Percentiles rank a stretch among this genome's conserved stretches.
Evolutionary conservation across 1,284 basidiomycete genomes (phyloP).

Genomic region (Neotropicomus parvogracilis): DNA sequence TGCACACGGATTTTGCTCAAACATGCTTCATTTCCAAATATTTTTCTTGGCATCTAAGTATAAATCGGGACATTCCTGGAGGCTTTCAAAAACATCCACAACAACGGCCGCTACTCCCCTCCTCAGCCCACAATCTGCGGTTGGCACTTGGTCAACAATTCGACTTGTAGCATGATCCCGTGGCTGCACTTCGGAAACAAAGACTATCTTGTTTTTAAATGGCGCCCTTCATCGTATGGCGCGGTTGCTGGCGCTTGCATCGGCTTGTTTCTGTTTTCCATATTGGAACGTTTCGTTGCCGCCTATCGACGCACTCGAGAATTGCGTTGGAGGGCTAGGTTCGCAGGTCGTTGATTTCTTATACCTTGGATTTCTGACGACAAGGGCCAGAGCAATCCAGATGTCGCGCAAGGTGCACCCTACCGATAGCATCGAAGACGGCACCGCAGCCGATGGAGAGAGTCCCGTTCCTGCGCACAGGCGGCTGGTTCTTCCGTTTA

Average conservation of each 20-base stretch:
- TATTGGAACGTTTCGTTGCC: conserved; percentile 66
- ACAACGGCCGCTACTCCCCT: background rate
- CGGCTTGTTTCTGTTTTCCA: conserved; percentile 59
- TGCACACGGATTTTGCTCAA: too few species aligned
- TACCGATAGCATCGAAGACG: background rate
- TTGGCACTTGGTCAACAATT: conserved; percentile 3
- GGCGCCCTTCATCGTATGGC: conserved; percentile 63
- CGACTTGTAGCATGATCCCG: conserved; percentile 32
- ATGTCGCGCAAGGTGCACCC: background rate
- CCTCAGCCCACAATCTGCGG: background rate
- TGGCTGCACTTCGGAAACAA: conserved; percentile 64
- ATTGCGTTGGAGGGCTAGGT: conserved; percentile 59
- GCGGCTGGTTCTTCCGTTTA: conserved; percentile 53
- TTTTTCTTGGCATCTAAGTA: background rate
- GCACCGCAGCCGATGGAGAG: background rate
- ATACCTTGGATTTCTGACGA: background rate
- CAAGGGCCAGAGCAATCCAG: conserved; percentile 11
- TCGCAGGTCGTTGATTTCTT: conserved; percentile 18
- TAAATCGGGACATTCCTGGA: conserved; percentile 4
- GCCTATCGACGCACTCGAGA: conserved; percentile 53
- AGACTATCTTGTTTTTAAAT: conserved; percentile 68
- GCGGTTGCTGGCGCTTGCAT: conserved; percentile 73
- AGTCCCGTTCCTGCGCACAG: background rate
- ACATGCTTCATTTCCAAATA: background rate
- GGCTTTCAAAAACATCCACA: too few species aligned